phyloP scores from a whole-genome alignment of 169 alveolate species.

The Plasmodium yoelii region DNA sequence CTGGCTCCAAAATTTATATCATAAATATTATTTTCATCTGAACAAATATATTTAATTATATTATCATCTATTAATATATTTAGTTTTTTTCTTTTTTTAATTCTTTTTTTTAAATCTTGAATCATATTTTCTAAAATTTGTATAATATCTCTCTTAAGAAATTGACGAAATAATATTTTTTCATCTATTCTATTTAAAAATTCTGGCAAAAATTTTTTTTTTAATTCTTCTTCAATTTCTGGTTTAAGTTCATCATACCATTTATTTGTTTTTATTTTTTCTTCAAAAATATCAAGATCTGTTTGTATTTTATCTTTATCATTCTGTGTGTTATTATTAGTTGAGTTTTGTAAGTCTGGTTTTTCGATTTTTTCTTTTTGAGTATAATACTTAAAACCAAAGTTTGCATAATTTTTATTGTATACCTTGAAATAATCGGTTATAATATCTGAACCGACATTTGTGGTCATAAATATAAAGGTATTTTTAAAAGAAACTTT shows the following conservation, averaged over 20 bases:
- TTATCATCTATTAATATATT: conserved; percentile 48
- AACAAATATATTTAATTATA: conserved; percentile 47
- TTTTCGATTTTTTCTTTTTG: neutral
- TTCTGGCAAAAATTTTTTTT: conserved; percentile 82
- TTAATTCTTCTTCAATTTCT: conserved; percentile 76
- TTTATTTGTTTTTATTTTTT: conserved; percentile 50
- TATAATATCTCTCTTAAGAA: conserved; percentile 80
- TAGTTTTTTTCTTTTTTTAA: conserved; percentile 71
- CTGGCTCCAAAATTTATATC: conserved; percentile 77
- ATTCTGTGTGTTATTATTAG: neutral
- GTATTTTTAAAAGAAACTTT: conserved; percentile 90
- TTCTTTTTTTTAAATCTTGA: conserved; percentile 70
- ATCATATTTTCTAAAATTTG: conserved; percentile 80
- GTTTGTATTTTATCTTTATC: neutral
- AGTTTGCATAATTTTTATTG: conserved; percentile 52
- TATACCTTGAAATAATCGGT: conserved; percentile 74
- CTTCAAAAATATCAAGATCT: conserved; percentile 40
- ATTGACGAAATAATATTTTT: conserved; percentile 81
- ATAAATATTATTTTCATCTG: conserved; percentile 68
- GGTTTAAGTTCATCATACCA: conserved; percentile 77
- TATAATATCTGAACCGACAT: conserved; percentile 86
- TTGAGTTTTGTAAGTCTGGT: neutral
- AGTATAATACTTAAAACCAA: conserved; percentile 60
- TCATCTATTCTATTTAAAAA: conserved; percentile 86
- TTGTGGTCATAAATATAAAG: conserved; percentile 90